phyloP scores from a whole-genome alignment of 2,329 filamentous ascomycete genomes.

The Colletotrichum sp. region DNA sequence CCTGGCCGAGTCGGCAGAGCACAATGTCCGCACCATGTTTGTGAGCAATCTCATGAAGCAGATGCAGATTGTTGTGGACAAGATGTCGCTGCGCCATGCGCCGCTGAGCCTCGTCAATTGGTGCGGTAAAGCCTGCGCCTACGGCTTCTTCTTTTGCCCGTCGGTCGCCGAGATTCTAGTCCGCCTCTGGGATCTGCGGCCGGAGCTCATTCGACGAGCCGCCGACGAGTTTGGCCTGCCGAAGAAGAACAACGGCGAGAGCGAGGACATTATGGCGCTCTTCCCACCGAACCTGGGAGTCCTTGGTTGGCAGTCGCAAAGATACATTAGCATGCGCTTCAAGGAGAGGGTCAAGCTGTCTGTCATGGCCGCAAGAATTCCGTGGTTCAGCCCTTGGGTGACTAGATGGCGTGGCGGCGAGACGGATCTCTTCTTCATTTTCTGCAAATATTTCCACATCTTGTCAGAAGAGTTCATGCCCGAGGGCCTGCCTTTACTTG shows the following conservation, averaged over 20 bases:
- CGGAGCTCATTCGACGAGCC: slow-evolving; percentile 73
- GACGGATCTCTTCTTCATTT: slow-evolving; percentile 90
- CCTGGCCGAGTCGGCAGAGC: slow-evolving; percentile 73
- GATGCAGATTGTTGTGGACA: slow-evolving; percentile 86
- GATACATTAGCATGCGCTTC: slow-evolving; percentile 57
- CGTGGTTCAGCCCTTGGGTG: slow-evolving; percentile 86
- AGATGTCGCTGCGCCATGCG: slow-evolving; percentile 78
- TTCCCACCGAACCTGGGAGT: slow-evolving; percentile 73
- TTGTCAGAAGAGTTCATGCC: slow-evolving; percentile 77
- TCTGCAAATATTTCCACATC: slow-evolving; percentile 86
- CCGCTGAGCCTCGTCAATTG: slow-evolving; percentile 77
- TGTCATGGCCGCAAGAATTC: slow-evolving; percentile 72
- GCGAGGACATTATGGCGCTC: slow-evolving; percentile 68
- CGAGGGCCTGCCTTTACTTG: slow-evolving; percentile 51
- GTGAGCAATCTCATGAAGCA: slow-evolving; percentile 81
- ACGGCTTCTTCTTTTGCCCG: slow-evolving; percentile 91
- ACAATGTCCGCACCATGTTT: slow-evolving; percentile 89
- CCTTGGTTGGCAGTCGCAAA: slow-evolving; percentile 61
- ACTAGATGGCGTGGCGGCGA: slow-evolving; percentile 86
- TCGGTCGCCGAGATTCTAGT: slow-evolving; percentile 84
- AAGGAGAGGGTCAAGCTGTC: slow-evolving; percentile 70
- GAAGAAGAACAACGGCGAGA: slow-evolving; percentile 58
- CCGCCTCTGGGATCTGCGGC: slow-evolving; percentile 77
- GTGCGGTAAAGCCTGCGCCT: slow-evolving; percentile 88
- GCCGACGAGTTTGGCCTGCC: slow-evolving; percentile 72